Base-by-base conservation (phyloP, 805 yeast species). In the Saccharomyces paradoxus region DNA sequence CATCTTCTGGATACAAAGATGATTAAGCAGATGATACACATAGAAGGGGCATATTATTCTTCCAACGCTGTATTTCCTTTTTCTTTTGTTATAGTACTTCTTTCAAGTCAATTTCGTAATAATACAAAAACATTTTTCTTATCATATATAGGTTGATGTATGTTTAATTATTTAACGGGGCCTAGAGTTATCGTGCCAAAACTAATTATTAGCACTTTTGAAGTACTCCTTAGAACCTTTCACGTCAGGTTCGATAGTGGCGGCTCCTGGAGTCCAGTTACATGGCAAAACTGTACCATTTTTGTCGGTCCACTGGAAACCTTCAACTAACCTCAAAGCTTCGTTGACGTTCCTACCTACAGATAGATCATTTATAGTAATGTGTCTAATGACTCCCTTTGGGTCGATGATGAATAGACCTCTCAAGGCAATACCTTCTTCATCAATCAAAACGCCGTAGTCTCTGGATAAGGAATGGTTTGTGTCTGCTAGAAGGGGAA, bases 251-350 rank as follows among this genome's bases (percentile, higher is more conserved):
- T 85, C 85, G 78, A 90, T 89, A 75, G 96, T 87, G 72, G 88
- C 96, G 59, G 88, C 74, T 78, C 99, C 99, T 75, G 88, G 86
- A 55, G 85, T 82, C 99, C 99, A 92, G 95, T 92, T 94, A 74
- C 98, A 97, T 70, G 99, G 99, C 81, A 97, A 91, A 64, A 92
- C 99, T 80, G 94, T 97, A 79, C 99, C 99, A 84, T 94, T 81
- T 81, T 89, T 87, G 77, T 91, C 97, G 68, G 96, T 88, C 91
- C 96, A 94, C 81, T 92, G 96, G 96, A 94, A 94, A 66, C 97
- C 99, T 74, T 94, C 98, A 60, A 94, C 82, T 72, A 94, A 83
- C 85, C 99, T 91, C 72, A 89, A 81, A 63, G 97, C 87, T 83
- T 94, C 99, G 63, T 91, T 97, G 65, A 94, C 99, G 71, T 88